phyloP scores from a whole-genome alignment of 2,329 filamentous ascomycete species.

The Curvularia verruculosa region DNA sequence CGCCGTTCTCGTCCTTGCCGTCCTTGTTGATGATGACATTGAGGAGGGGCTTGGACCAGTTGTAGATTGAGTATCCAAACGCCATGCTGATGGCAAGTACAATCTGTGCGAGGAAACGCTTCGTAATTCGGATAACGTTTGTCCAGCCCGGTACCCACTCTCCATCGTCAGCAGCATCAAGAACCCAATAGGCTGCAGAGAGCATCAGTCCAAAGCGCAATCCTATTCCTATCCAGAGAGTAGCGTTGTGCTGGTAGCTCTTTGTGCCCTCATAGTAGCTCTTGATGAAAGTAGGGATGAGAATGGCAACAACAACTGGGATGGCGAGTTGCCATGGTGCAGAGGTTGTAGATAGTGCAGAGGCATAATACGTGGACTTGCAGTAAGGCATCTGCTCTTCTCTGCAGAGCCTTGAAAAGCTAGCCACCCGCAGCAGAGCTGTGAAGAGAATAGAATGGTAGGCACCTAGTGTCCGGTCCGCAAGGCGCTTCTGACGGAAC shows the following conservation, averaged over 20 bases:
- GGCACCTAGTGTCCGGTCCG: constrained; percentile 75
- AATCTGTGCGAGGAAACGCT: constrained; percentile 79
- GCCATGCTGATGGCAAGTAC: constrained; percentile 80
- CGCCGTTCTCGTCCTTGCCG: constrained; percentile 24
- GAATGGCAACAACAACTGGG: constrained; percentile 73
- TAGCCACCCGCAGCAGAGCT: constrained; percentile 77
- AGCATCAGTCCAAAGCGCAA: constrained; percentile 78
- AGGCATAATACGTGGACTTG: constrained; percentile 93
- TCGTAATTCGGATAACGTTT: constrained; percentile 69
- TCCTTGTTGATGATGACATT: constrained; percentile 63
- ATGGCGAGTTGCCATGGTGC: constrained; percentile 86
- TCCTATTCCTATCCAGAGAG: constrained; percentile 80
- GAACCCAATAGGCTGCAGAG: constrained; percentile 81
- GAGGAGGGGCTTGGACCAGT: constrained; percentile 84
- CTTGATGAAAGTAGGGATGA: constrained; percentile 76
- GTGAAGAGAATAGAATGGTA: constrained; percentile 88
- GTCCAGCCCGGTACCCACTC: constrained; percentile 71
- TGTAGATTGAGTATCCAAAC: constrained; percentile 82
- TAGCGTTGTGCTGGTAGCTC: constrained; percentile 86
- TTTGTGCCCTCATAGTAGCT: constrained; percentile 81
- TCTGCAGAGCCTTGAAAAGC: constrained; percentile 88
- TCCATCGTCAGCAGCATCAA: constrained; percentile 87
- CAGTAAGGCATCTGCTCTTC: constrained; percentile 99
- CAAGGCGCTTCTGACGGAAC: constrained; percentile 69
- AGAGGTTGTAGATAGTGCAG: constrained; percentile 87